These are phyloP conservation scores for Penicillium antarcticum DNA, from an alignment of 495 filamentous ascomycete genomes.

Conservation along the genomic window DNA sequence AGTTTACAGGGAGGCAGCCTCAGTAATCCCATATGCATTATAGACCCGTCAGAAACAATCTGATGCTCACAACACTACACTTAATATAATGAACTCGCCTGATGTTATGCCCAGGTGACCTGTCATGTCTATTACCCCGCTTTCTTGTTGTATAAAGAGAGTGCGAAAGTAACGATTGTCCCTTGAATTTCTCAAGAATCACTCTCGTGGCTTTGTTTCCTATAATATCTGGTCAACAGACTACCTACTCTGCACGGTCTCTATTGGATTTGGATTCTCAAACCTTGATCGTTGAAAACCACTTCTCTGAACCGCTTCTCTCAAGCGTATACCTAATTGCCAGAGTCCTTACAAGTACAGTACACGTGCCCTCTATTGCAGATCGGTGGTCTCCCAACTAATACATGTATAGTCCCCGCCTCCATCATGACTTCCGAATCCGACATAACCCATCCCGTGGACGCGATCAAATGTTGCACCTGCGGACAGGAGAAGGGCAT, in stretches of 20 bases:
- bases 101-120: not conserved
- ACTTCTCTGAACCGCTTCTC: slow-evolving; percentile 1
- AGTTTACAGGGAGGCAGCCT: too few species aligned
- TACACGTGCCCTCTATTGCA: slow-evolving; percentile 1
- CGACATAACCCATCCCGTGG: slow-evolving; percentile 3
- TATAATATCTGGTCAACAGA: slow-evolving; percentile 3
- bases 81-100: not conserved
- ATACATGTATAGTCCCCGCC: slow-evolving; percentile 5
- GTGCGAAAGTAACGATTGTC: slow-evolving; percentile 2
- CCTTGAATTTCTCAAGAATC: not conserved
- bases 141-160: not conserved
- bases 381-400: not conserved
- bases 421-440: slow-evolving; percentile 3
- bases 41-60: not conserved
- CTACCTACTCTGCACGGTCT: not conserved
- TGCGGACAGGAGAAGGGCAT: slow-evolving; percentile 1
- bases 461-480: slow-evolving; percentile 5
- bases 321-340: not conserved
- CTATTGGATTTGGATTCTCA: not conserved
- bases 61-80: not conserved
- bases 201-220: not conserved
- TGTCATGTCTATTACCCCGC: not conserved
- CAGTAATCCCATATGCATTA: too few species aligned
- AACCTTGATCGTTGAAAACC: not conserved
- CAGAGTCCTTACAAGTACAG: not conserved